Conservation (phyloP, 2,329 filamentous ascomycete genomes). For the Lachnellula arida region DNA sequence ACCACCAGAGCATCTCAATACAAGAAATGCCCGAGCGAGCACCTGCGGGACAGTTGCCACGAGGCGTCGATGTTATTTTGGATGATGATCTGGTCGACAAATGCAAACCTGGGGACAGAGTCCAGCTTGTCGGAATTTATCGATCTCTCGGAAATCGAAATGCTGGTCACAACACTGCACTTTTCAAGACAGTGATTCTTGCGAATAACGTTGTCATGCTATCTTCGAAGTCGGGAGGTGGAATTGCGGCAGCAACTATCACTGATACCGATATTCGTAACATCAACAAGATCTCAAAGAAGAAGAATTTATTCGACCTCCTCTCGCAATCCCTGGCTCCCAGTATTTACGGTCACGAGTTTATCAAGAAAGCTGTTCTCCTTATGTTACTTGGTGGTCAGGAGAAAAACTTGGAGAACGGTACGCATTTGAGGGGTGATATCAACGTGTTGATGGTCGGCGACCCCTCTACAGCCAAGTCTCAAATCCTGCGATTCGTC, state of each 20-base stretch:
- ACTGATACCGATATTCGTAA: conserved; percentile 97
- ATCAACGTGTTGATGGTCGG: conserved; percentile 99
- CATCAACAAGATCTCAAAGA: conserved; percentile 96
- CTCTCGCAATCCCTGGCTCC: conserved; percentile 92
- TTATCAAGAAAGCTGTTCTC: conserved; percentile 96
- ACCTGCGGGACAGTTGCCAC: conserved; percentile 88
- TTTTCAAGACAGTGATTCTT: conserved; percentile 90
- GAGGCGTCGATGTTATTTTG: conserved; percentile 92
- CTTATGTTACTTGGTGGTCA: conserved; percentile 93
- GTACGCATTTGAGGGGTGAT: conserved; percentile 94
- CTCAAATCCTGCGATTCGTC: conserved; percentile 94
- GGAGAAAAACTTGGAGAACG: conserved; percentile 98
- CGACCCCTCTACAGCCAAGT: conserved; percentile 97
- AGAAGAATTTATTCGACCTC: conserved; percentile 86
- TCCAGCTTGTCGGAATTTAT: conserved; percentile 96
- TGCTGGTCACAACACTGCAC: conserved; percentile 80
- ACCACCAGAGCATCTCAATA: conserved; percentile 96
- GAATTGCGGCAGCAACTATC: conserved; percentile 84
- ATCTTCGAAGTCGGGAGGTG: conserved; percentile 92
- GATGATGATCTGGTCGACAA: conserved; percentile 95
- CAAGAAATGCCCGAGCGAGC: conserved; percentile 99
- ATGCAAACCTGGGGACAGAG: conserved; percentile 91
- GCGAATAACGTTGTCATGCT: conserved; percentile 94
- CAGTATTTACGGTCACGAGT: conserved; percentile 93
- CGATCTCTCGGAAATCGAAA: conserved; percentile 93